Percentiles rank a stretch among this genome's conserved stretches.
Conservation (phyloP, 441 rosid genomes). For the Eruca vesicaria region DNA sequence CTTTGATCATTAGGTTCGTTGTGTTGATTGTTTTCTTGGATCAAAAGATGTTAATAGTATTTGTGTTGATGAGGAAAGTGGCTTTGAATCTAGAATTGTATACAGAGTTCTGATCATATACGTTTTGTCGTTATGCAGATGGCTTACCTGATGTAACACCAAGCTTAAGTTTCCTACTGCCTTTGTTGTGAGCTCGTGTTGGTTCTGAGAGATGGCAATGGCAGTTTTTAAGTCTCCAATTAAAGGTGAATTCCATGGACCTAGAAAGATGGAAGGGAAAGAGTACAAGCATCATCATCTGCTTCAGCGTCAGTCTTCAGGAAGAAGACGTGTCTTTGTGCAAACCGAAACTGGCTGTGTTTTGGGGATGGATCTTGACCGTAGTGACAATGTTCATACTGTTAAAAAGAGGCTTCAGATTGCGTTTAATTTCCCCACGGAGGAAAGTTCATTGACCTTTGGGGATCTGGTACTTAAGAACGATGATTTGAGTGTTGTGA, state of each 20-base stretch:
- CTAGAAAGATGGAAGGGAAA: conserved; percentile 48
- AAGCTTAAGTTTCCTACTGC: background rate
- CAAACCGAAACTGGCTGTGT: conserved; percentile 55
- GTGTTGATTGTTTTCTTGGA: background rate
- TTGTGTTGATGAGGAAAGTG: too few relatives aligned
- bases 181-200: conserved; percentile 8
- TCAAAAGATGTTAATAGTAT: background rate
- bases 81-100: background rate
- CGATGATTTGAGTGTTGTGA: conserved; percentile 44
- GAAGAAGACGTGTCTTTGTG: conserved; percentile 47
- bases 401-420: conserved; percentile 46
- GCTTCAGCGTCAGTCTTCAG: conserved; percentile 33
- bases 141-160: conserved; percentile 37
- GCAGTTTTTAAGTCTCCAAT: conserved; percentile 56
- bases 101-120: background rate
- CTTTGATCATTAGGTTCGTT: background rate
- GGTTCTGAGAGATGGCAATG: conserved; percentile 54
- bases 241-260: conserved; percentile 51
- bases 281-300: background rate
- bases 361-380: conserved; percentile 49
- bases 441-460: conserved; percentile 44
- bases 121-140: conserved; percentile 36
- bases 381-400: conserved; percentile 45
- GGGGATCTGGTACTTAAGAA: conserved; percentile 47
- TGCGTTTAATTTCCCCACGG: conserved; percentile 46